phyloP scores from a whole-genome alignment of 1,284 basidiomycete genomes.

The Puccinia hordei region DNA sequence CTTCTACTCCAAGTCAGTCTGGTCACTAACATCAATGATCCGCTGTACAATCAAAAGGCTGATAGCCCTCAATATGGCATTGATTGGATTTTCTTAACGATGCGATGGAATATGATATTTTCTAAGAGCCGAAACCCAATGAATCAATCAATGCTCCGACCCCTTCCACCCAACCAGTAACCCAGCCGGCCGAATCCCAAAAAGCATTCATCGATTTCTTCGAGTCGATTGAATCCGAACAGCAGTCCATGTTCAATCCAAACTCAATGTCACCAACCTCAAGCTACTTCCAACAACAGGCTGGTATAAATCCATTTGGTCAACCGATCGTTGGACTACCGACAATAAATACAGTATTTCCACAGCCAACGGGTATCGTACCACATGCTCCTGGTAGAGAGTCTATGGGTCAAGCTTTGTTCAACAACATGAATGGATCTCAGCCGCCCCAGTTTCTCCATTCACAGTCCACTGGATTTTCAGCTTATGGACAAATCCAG shows the following conservation, averaged over 20 bases:
- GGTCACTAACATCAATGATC: constrained; percentile 10
- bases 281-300: constrained; percentile 38
- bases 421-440: constrained; percentile 62
- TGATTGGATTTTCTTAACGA: constrained; percentile 26
- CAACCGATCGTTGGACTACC: constrained; percentile 13
- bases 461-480: constrained; percentile 59
- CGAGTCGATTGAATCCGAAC: constrained; percentile 80
- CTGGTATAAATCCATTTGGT: constrained; percentile 51
- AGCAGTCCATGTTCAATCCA: constrained; percentile 73
- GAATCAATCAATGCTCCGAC: constrained; percentile 13
- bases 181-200: constrained; percentile 56
- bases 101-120: constrained; percentile 6
- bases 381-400: constrained; percentile 62
- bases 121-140: constrained; percentile 49
- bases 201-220: constrained; percentile 82
- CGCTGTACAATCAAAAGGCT: constrained; percentile 55
- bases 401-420: constrained; percentile 67
- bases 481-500: constrained; percentile 63
- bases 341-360: constrained; percentile 53
- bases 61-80: neutral
- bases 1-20: constrained; percentile 56
- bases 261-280: constrained; percentile 59
- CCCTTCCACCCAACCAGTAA: constrained; percentile 49
- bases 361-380: constrained; percentile 60
- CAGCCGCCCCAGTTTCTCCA: constrained; percentile 59